Evolutionary conservation across 768 basidiomycete genomes (phyloP), one percentile per base, ranked within the genome.

Genomic region (Termitomyces sp.): DNA sequence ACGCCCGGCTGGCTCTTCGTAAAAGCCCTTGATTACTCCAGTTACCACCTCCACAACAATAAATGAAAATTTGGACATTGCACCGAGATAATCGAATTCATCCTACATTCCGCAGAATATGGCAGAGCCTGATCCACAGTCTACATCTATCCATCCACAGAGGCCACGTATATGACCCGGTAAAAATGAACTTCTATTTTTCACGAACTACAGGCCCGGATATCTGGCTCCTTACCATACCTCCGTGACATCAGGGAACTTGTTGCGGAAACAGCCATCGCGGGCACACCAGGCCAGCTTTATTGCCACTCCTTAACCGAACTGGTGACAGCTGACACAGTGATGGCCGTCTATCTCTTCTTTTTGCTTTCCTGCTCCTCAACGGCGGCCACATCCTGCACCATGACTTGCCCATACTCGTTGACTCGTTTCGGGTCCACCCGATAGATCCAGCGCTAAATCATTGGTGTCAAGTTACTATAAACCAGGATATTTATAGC

Each of bases 371-470:
- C 81, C 66, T 69, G 76, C 68, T 85, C 81, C 64, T 70, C 74
- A 58, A 76, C 74, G 55, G 61, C 71, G 47, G 67, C 69, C 60
- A 68, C 75, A 68, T 83, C 85, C 47, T 74, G 72, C 36, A 69
- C 75, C 74, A 89, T 72, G 63, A 93, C 89, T 73, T 96, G 92
- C 46, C 95, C 95, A 71, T 93, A 98, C 78, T 98, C 96, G 74
- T 99, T 99, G 65, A 93, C 83, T 65, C 97, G 89, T 65, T 90
- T 91, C 66, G 88, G 90, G 75, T 99, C 97, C 69, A 98, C 81
- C 44, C 93, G 87, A 79, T 99, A 99, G 73, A 98, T 98, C 91
- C 91, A 99, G 58, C 94, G 89, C 90, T 95, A 72, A 59, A 57
- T 65, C 60, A 61, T 64, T 58, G 55, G 60, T 54, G 39, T 68